phyloP scores from a whole-genome alignment of 2,329 filamentous ascomycete species.

The Aspergillus puulaauensis region DNA sequence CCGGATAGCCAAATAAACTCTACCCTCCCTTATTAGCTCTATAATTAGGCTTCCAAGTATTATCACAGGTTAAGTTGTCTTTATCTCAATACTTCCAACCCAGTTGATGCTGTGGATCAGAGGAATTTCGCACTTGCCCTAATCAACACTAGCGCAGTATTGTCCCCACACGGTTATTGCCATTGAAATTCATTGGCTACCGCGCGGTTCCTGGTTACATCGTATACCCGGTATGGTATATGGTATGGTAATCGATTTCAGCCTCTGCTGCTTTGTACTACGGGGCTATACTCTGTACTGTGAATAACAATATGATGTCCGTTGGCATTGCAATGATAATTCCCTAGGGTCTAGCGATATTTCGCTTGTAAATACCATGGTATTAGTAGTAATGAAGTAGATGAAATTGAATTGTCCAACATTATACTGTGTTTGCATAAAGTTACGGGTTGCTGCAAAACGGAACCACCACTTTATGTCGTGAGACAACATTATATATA shows the following conservation, averaged over 20 bases:
- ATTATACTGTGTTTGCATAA: too few species aligned
- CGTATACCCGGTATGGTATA: neutral
- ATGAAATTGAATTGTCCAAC: too few species aligned
- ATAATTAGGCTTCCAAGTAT: neutral
- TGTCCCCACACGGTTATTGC: neutral
- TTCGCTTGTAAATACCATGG: too few species aligned
- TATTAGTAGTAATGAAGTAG: too few species aligned
- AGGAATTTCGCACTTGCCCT: neutral
- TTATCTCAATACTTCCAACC: neutral
- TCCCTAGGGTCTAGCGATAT: too few species aligned
- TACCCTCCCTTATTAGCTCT: neutral
- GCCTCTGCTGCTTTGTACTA: neutral
- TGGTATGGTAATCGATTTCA: neutral
- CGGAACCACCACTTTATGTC: too few species aligned
- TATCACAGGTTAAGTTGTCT: neutral
- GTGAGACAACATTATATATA: too few species aligned
- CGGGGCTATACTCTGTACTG: too few species aligned
- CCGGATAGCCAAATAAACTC: neutral
- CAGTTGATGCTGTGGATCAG: neutral
- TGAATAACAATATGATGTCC: too few species aligned
- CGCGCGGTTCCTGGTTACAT: neutral
- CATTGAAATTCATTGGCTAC: neutral
- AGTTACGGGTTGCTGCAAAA: too few species aligned
- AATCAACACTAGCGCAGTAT: neutral
- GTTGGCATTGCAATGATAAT: neutral